These are phyloP conservation scores for Leccinum brunneo-olivaceum DNA, from an alignment of 1,284 basidiomycete species.

Conservation along the genomic window DNA sequence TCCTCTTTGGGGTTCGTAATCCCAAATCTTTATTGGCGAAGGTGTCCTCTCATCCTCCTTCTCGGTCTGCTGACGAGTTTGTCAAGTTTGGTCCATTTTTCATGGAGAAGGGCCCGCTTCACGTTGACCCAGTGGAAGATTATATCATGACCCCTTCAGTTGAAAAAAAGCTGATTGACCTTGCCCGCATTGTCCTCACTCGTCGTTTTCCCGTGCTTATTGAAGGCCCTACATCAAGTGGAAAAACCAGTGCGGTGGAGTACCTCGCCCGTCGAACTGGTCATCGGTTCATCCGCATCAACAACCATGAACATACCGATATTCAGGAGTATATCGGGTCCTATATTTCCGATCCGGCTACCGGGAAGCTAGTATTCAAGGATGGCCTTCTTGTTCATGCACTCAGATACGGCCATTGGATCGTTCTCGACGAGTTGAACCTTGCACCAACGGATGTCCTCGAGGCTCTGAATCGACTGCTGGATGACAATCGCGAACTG, in stretches of 20 bases:
- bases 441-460: conserved; percentile 97
- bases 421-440: conserved; percentile 97
- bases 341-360: conserved; percentile 88
- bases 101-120: conserved; percentile 71
- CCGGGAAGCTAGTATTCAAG: conserved; percentile 90
- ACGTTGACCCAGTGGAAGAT: conserved; percentile 59
- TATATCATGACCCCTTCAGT: conserved; percentile 97
- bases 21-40: conserved; percentile 66
- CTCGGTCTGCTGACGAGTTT: conserved; percentile 48
- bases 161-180: conserved; percentile 88
- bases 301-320: conserved; percentile 99
- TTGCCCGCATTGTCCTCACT: conserved; percentile 87
- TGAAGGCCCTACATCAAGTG: conserved; percentile 96
- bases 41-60: conserved; percentile 55
- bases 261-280: conserved; percentile 92
- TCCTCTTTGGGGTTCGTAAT: conserved; percentile 84
- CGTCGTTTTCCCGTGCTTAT: conserved; percentile 92
- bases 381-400: conserved; percentile 94
- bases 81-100: conserved; percentile 92
- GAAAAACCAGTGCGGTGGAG: conserved; percentile 96
- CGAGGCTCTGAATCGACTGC: conserved; percentile 92
- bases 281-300: conserved; percentile 95
- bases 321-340: conserved; percentile 98
- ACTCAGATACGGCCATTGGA: conserved; percentile 91
- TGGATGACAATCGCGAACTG: conserved; percentile 97